Evolutionary conservation across 2,329 filamentous ascomycete genomes (phyloP), one percentile per base, ranked within the genome.

Genomic region (Colletotrichum tropicicola): DNA sequence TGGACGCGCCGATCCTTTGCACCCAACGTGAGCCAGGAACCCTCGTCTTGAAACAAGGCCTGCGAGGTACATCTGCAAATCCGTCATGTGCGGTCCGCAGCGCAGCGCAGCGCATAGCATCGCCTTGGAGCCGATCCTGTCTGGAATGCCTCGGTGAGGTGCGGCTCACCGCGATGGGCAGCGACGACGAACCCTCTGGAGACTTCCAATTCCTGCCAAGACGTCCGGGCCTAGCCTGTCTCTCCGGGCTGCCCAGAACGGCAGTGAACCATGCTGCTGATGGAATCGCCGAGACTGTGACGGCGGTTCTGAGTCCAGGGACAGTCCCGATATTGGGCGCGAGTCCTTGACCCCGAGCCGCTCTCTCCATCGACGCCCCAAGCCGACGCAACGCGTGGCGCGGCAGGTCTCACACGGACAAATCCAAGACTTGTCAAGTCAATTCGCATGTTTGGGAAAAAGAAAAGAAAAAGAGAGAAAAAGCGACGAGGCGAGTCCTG

Each of bases 11-110:
- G 56, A 60, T 60, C 61, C 41, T 59, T 64, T 17, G 19, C 48
- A 60, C 48, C 57, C 56, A 43, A 65, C 48, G 53, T 27, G 48
- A 65, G 57, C 56, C 48, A 49, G 56, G 61, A 65, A 65, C 56
- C 56, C 61, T 65, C 56, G 61, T 54, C 56, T 54, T 65, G 48
- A 30, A 54, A 53, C 21, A 48, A 44, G 45, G 27, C 23, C 43
- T 54, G 21, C 43, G 54, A 57, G 43, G 32, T 41, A 41, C 37
- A 19, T 35, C 32, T 35, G 37, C 37, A 41, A 13, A 55, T 17
- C 52, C 52, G 52, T 55, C 41, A 55, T 55, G 52, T 55, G 39
- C 39, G 41, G 27, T 28, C 51, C 37, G 51, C 19, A 35, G 32
- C 32, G 32, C 32, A 35, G n/a, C n/a, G n/a, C n/a, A n/a, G n/a